phyloP scores from a whole-genome alignment of 225 moss, liverwort and hornwort species.

The Physcomitrellopsis africana region DNA sequence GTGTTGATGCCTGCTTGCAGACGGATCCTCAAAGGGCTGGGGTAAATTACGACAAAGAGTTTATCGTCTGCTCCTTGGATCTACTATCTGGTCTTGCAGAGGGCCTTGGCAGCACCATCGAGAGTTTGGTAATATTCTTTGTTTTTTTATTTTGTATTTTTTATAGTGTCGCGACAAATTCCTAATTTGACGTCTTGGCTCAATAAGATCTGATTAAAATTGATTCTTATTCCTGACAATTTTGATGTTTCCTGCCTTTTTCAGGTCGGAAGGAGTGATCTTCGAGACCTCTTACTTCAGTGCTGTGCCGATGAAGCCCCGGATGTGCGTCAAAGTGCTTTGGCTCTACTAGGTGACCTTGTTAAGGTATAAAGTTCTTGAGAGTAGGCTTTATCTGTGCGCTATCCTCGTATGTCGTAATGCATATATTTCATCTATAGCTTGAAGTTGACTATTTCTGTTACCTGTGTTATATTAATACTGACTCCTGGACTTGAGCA shows the following conservation, averaged over 20 bases:
- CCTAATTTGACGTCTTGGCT: background rate
- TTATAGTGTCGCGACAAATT: background rate
- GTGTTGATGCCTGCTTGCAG: conserved; percentile 42
- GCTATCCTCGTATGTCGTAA: background rate
- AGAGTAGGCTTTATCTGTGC: background rate
- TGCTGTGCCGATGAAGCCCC: conserved; percentile 88
- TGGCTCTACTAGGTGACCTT: conserved; percentile 81
- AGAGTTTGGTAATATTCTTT: conserved; percentile 64
- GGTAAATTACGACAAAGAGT: conserved; percentile 88
- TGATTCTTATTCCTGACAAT: background rate
- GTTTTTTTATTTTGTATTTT: no score
- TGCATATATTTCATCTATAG: background rate
- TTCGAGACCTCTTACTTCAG: conserved; percentile 78
- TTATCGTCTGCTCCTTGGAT: conserved; percentile 89
- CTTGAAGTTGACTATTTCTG: background rate
- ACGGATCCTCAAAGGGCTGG: conserved; percentile 87
- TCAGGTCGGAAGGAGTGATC: conserved; percentile 81
- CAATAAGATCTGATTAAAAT: background rate
- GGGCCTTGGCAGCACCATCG: conserved; percentile 85
- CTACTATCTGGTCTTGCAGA: conserved; percentile 88
- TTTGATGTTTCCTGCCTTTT: conserved; percentile 7
- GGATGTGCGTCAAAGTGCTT: conserved; percentile 88
- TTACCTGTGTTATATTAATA: conserved; percentile 11
- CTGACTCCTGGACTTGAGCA: conserved; percentile 27
- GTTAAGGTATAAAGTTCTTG: conserved; percentile 56